A percentile compares a stretch with the other conserved stretches of the same genome.
These are phyloP conservation scores for Magnusiomyces clavatus DNA, from an alignment of 1,139 yeast genomes.

Conservation along the genomic window DNA sequence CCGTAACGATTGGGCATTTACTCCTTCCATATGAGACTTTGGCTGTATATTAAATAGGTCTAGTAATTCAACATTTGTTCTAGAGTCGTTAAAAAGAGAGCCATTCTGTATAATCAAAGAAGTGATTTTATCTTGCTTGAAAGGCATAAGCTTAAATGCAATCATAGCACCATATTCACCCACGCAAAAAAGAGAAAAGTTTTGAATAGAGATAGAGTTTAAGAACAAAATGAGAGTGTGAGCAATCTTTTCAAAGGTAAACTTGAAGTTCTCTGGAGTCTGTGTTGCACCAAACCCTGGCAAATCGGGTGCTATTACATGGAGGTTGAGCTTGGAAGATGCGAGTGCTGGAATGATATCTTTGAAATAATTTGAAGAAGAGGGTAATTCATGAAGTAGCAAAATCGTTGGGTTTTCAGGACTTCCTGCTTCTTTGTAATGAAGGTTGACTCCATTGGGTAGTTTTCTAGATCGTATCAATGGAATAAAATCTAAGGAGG, in stretches of 20 bases:
- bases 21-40: background rate
- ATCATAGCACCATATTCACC: slow-evolving; percentile 43
- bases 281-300: slow-evolving; percentile 40
- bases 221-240: slow-evolving; percentile 31
- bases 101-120: slow-evolving; percentile 39
- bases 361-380: slow-evolving; percentile 37
- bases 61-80: slow-evolving; percentile 1
- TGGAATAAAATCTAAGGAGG: background rate
- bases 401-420: slow-evolving; percentile 30
- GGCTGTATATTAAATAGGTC: slow-evolving; percentile 5
- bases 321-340: slow-evolving; percentile 23
- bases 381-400: slow-evolving; percentile 40
- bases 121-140: slow-evolving; percentile 28
- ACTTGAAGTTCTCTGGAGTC: slow-evolving; percentile 26
- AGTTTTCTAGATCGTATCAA: background rate
- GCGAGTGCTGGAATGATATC: slow-evolving; percentile 34
- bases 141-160: slow-evolving; percentile 35
- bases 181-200: slow-evolving; percentile 32
- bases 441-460: slow-evolving; percentile 27
- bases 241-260: slow-evolving; percentile 33
- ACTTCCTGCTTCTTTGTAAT: slow-evolving; percentile 37
- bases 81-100: slow-evolving; percentile 33
- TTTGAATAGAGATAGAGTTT: slow-evolving; percentile 26
- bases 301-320: slow-evolving; percentile 40
- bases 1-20: background rate